These are phyloP conservation scores for Dipteronia dyeriana DNA, from an alignment of 345 rosid species.

Conservation along the genomic window DNA sequence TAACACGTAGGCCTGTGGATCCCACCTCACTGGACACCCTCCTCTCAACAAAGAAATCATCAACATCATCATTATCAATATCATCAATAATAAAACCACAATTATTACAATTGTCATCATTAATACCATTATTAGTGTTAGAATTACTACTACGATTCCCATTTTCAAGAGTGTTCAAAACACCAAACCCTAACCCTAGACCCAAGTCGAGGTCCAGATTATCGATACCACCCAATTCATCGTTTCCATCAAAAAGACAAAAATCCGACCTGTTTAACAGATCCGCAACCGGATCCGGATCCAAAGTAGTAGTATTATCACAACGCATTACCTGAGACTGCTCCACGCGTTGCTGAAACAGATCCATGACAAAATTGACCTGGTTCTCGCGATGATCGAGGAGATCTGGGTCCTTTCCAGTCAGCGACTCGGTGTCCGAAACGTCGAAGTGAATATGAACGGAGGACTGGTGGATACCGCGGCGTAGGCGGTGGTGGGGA, in stretches of 20 bases:
- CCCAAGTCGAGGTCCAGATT: conserved; percentile 47
- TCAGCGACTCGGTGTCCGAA: conserved; percentile 36
- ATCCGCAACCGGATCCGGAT: conserved; percentile 46
- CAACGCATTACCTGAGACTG: conserved; percentile 56
- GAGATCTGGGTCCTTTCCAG: conserved; percentile 43
- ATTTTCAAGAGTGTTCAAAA: conserved; percentile 30
- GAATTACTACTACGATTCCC: conserved; percentile 14
- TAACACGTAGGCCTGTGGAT: conserved; percentile 31
- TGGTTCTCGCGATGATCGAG: conserved; percentile 55
- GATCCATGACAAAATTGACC: conserved; percentile 83
- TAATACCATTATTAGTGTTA: neutral
- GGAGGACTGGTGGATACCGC: neutral
- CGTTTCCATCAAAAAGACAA: conserved; percentile 45
- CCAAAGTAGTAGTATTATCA: conserved; percentile 24
- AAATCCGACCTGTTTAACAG: conserved; percentile 39
- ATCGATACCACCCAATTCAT: conserved; percentile 33
- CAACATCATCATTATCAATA: conserved; percentile 38
- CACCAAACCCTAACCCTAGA: conserved; percentile 51
- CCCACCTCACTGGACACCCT: conserved; percentile 45
- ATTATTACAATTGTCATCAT: conserved; percentile 2
- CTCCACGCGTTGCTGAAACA: conserved; percentile 88
- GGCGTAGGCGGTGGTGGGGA: conserved; percentile 10
- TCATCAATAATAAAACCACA: conserved; percentile 34
- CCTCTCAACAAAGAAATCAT: conserved; percentile 53
- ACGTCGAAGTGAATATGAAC: conserved; percentile 19